A percentile compares a stretch with the other conserved stretches of the same genome.
phyloP scores from a whole-genome alignment of 257 asterid species.

The Scutellaria baicalensis region DNA sequence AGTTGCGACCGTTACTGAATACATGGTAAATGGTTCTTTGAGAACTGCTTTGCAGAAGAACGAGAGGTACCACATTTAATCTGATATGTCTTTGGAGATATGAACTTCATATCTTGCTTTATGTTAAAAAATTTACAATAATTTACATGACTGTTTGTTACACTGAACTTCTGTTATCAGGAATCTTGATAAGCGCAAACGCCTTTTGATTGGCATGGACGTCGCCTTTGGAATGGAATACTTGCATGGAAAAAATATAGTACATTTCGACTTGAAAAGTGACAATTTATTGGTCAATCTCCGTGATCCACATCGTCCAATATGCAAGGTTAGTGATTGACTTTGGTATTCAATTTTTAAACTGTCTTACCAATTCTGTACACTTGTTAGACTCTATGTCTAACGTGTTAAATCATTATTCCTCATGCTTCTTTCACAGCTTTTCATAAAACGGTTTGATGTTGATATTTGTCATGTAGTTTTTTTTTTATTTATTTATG shows the following conservation, averaged over 20 bases:
- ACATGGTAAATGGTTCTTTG: constrained; percentile 96
- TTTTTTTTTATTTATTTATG: too few species aligned
- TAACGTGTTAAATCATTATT: not conserved
- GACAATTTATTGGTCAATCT: constrained; percentile 96
- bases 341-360: not conserved
- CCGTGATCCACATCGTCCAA: constrained; percentile 98
- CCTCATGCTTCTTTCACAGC: not conserved
- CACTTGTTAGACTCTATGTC: not conserved
- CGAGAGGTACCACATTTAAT: constrained; percentile 50
- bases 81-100: not conserved
- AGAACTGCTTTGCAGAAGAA: constrained; percentile 84
- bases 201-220: constrained; percentile 90
- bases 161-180: constrained; percentile 27
- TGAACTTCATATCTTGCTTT: not conserved
- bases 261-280: constrained; percentile 96
- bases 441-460: not conserved
- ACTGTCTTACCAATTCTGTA: not conserved
- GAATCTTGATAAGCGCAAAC: constrained; percentile 86
- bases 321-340: constrained; percentile 77
- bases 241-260: constrained; percentile 92
- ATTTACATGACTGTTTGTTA: not conserved
- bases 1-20: constrained; percentile 96
- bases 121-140: not conserved
- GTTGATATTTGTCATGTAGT: not conserved
- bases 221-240: constrained; percentile 99